Evolutionary conservation across 768 basidiomycete genomes (phyloP).

Genomic region (Agaricus sinodeliciosus): DNA sequence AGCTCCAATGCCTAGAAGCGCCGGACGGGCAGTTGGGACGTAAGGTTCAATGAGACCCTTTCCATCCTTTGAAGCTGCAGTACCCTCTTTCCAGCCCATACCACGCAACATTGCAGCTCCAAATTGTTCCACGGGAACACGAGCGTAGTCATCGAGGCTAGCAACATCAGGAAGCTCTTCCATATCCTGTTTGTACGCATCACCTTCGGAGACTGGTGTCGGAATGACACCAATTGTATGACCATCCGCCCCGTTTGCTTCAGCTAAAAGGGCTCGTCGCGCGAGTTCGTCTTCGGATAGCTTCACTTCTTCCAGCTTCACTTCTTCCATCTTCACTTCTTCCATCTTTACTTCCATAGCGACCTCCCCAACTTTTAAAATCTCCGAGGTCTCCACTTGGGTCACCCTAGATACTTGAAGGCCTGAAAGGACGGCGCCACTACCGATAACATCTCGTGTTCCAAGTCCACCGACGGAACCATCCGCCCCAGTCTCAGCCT

Average conservation of each 20-base stretch:
- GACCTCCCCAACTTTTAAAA: constrained; percentile 14
- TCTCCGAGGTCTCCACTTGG: constrained; percentile 21
- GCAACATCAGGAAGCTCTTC: constrained; percentile 70
- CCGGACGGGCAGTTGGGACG: constrained; percentile 75
- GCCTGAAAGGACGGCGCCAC: constrained; percentile 65
- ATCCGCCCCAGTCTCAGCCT: constrained; percentile 50
- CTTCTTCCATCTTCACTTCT: constrained; percentile 26
- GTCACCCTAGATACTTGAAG: constrained; percentile 42
- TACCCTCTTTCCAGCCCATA: constrained; percentile 93
- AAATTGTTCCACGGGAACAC: constrained; percentile 88
- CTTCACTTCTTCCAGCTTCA: constrained; percentile 31
- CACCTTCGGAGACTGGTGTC: constrained; percentile 62
- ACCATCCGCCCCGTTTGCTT: constrained; percentile 34
- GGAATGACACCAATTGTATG: constrained; percentile 60
- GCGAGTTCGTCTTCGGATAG: constrained; percentile 78
- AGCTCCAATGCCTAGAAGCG: constrained; percentile 89
- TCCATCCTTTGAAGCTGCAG: constrained; percentile 58
- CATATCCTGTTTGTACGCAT: constrained; percentile 82
- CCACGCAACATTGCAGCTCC: constrained; percentile 90
- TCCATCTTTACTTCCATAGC: constrained; percentile 19
- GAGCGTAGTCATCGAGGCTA: constrained; percentile 79
- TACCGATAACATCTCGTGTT: constrained; percentile 68
- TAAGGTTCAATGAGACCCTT: constrained; percentile 71
- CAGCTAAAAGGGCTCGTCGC: constrained; percentile 70
- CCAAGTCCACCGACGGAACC: constrained; percentile 77